These are phyloP conservation scores for Kernera saxatilis DNA, from an alignment of 345 rosid species.

Conservation along the genomic window DNA sequence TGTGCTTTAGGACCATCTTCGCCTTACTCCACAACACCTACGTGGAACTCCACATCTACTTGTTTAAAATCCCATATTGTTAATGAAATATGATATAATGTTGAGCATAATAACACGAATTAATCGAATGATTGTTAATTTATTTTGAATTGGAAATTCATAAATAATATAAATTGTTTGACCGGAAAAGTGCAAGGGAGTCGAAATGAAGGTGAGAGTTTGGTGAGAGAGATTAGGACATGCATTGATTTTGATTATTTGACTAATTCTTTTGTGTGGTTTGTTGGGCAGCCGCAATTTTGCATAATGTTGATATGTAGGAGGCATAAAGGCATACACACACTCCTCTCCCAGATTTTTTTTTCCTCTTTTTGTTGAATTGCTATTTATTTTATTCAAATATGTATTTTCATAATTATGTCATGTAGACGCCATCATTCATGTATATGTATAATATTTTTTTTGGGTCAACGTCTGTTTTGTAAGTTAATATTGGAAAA, in stretches of 20 bases:
- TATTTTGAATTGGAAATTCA: no score
- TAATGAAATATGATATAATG: no score
- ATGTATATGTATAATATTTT: no score
- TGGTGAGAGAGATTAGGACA: conserved; percentile 20
- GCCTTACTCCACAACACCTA: not conserved
- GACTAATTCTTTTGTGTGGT: conserved; percentile 21
- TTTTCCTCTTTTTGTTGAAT: not conserved
- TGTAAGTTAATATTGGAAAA: no score
- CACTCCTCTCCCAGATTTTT: not conserved
- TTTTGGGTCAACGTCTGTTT: no score
- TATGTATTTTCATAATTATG: not conserved
- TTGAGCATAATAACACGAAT: no score
- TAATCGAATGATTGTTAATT: no score
- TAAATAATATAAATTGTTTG: no score
- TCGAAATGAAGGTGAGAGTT: conserved; percentile 14
- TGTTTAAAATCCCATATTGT: no score
- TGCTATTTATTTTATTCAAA: not conserved
- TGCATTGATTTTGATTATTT: conserved; percentile 18
- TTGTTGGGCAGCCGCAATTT: conserved; percentile 32
- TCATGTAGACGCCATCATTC: no score
- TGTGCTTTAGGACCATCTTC: not conserved
- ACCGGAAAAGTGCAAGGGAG: not conserved
- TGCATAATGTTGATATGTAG: conserved; percentile 26
- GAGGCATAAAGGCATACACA: conserved; percentile 20
- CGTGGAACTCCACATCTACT: no score